phyloP scores from a whole-genome alignment of 768 basidiomycete species.

The Boletus coccyginus region DNA sequence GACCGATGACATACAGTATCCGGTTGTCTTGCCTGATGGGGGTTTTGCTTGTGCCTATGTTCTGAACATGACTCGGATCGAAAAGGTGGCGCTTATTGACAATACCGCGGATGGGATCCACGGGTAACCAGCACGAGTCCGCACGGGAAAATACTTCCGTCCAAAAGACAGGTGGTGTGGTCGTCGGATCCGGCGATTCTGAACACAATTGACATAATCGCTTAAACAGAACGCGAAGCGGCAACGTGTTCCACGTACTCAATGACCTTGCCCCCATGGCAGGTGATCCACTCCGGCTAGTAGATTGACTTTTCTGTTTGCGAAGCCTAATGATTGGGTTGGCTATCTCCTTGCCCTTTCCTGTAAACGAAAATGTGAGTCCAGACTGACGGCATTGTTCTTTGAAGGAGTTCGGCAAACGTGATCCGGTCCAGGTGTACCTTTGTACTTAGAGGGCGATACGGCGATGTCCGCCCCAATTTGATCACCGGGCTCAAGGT shows the following conservation, averaged over 20 bases:
- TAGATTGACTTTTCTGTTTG: constrained; percentile 49
- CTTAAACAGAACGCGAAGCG: constrained; percentile 15
- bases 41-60: constrained; percentile 14
- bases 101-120: constrained; percentile 81
- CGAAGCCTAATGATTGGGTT: constrained; percentile 57
- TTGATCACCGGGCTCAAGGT: constrained; percentile 32
- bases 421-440: constrained; percentile 20
- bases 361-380: constrained; percentile 30
- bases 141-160: constrained; percentile 94
- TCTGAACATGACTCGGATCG: constrained; percentile 54
- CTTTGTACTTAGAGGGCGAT: constrained; percentile 34
- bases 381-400: background rate
- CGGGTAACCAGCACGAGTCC: constrained; percentile 87
- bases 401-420: background rate
- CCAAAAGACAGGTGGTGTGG: constrained; percentile 89
- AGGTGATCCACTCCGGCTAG: constrained; percentile 38
- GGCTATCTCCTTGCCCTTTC: constrained; percentile 58
- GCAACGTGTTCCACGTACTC: constrained; percentile 17
- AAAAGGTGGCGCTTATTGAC: constrained; percentile 81
- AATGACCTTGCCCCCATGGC: constrained; percentile 10
- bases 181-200: constrained; percentile 47
- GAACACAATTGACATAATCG: constrained; percentile 21
- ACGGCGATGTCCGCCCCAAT: constrained; percentile 38
- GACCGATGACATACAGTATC: constrained; percentile 89
- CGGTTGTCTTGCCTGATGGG: constrained; percentile 58